These are phyloP conservation scores for Plenodomus tracheiphilus DNA, from an alignment of 2,329 filamentous ascomycete species.

Conservation along the genomic window DNA sequence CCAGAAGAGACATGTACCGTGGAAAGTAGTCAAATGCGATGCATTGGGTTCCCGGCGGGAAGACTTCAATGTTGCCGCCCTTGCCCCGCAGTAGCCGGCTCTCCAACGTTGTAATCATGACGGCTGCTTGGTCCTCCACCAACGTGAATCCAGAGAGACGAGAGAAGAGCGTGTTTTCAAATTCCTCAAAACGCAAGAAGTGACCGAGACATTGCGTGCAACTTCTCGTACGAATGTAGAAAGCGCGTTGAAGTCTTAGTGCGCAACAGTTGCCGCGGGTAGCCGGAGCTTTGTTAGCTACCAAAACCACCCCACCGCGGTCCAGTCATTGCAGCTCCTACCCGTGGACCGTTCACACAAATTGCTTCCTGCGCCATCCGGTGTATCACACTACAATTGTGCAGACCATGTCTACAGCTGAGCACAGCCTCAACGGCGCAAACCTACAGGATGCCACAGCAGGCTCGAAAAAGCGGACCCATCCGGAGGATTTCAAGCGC, in stretches of 20 bases:
- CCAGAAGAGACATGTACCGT: not conserved
- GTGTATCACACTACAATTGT: conserved; percentile 22
- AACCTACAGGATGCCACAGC: conserved; percentile 21
- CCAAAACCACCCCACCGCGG: conserved; percentile 37
- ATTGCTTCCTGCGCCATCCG: conserved; percentile 34
- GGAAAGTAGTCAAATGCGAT: not conserved
- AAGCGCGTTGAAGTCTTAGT: not conserved
- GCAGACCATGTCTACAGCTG: conserved; percentile 16
- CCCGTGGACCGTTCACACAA: conserved; percentile 20
- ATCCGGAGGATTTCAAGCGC: conserved; percentile 53
- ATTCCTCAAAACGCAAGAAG: not conserved
- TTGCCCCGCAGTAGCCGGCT: conserved; percentile 2
- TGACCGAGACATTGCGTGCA: not conserved
- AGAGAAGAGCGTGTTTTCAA: not conserved
- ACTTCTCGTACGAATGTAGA: not conserved
- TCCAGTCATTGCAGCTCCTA: conserved; percentile 27
- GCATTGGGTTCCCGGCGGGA: not conserved
- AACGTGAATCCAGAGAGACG: not conserved
- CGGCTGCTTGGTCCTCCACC: not conserved
- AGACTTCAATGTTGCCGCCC: not conserved
- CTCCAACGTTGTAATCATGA: not conserved
- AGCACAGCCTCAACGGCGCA: conserved; percentile 18
- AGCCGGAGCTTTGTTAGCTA: conserved; percentile 20
- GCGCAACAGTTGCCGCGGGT: conserved; percentile 8
- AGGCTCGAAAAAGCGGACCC: conserved; percentile 37